Evolutionary conservation across 495 filamentous ascomycete genomes (phyloP), one percentile per base, ranked within the genome.

Genomic region (Penicillium diatomitis): DNA sequence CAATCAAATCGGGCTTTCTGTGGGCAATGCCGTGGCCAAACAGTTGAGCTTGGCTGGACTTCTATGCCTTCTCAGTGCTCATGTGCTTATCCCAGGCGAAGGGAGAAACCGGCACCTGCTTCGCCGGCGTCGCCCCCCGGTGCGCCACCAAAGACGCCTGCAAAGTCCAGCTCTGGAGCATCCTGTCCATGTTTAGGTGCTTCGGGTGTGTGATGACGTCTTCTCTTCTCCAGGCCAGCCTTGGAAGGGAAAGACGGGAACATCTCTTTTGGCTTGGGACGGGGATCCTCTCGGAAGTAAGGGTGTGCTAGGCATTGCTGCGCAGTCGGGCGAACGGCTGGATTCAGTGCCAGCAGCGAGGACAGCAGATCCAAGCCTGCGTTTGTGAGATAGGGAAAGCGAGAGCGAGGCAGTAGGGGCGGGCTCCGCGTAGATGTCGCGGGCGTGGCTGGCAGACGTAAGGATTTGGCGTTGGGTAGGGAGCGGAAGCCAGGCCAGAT

Each of bases 211-310:
- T 77, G 82, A 30, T 80, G 65, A 32, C 78, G 70, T 50, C 88
- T 72, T 56, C 90, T 65, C 61, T 83, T 86, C 76, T 98, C 92
- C 76, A 91, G 86, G 1, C 89, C 88, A 0, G 91, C 92, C 67
- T 96, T 96, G 43, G 84, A 90, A 2, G 92, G 92, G 61, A 96
- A 98, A 0, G 87, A 90, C 10, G 87, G 87, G 55, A 94, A 90
- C 84, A 94, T 86, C 54, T 82, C 85, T 62, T 83, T 83, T 27
- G 81, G 80, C 67, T 95, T 95, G 2, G 88, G 87, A 32, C 83
- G 84, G 1, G 92, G 92, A 49, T 95, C 84, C 71, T 97, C 92
- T 12, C 69, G 73, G 66, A 97, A 98, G 63, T 92, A 98, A 38
- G 80, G 74, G 65, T 96, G 90, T 27, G 73, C 63, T 27, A 95